Evolutionary conservation across 805 yeast genomes (phyloP).

Genomic region (Isabelozyma gotoi): DNA sequence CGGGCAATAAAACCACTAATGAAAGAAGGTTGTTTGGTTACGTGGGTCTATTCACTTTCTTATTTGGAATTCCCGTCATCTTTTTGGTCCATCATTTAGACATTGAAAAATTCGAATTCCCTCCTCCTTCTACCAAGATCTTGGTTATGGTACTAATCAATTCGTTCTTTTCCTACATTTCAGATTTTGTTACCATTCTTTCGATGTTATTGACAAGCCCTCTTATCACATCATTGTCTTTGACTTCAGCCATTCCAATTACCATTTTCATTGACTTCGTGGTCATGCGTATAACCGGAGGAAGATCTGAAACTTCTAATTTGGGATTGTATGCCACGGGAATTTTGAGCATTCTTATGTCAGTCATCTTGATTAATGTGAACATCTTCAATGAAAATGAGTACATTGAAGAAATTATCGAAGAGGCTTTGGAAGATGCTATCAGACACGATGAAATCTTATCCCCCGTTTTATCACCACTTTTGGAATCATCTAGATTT

Average conservation of each 20-base stretch:
- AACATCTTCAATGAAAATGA: slow-evolving; percentile 45
- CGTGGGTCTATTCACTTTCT: slow-evolving; percentile 44
- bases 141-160: slow-evolving; percentile 35
- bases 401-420: slow-evolving; percentile 45
- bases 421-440: slow-evolving; percentile 48
- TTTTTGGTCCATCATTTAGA: slow-evolving; percentile 32
- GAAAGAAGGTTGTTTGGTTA: slow-evolving; percentile 48
- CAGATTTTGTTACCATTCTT: slow-evolving; percentile 50
- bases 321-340: slow-evolving; percentile 43
- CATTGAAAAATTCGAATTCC: slow-evolving; percentile 42
- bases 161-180: slow-evolving; percentile 46
- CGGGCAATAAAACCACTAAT: slow-evolving; percentile 41
- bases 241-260: slow-evolving; percentile 53
- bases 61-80: slow-evolving; percentile 40
- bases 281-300: slow-evolving; percentile 22
- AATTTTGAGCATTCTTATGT: slow-evolving; percentile 44
- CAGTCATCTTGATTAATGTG: slow-evolving; percentile 48
- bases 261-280: slow-evolving; percentile 50
- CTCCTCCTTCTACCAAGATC: slow-evolving; percentile 35
- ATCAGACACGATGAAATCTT: slow-evolving; percentile 44
- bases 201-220: slow-evolving; percentile 57
- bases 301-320: slow-evolving; percentile 16
- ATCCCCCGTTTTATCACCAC: slow-evolving; percentile 49
- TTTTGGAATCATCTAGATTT: slow-evolving; percentile 18
- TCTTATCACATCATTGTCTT: slow-evolving; percentile 48